Percentiles rank a stretch among this genome's conserved stretches.
phyloP scores from a whole-genome alignment of 2,329 filamentous ascomycete genomes.

The Ophiostoma montium region DNA sequence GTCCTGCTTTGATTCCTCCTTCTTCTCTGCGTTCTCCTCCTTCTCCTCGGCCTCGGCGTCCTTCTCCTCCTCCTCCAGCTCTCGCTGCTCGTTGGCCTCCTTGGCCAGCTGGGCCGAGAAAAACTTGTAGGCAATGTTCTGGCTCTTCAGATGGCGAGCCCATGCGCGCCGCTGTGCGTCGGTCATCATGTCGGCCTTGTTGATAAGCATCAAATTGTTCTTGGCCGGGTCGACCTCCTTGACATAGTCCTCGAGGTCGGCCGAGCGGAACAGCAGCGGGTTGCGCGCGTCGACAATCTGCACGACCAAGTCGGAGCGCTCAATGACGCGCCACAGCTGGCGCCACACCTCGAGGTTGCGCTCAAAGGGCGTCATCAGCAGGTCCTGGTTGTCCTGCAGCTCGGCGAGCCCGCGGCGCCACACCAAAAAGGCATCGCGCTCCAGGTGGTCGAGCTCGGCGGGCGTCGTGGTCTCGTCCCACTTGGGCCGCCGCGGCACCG shows the following conservation, averaged over 20 bases:
- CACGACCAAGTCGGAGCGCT: constrained; percentile 86
- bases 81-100: constrained; percentile 66
- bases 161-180: constrained; percentile 65
- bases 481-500: constrained; percentile 74
- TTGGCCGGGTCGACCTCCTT: constrained; percentile 76
- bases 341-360: constrained; percentile 96
- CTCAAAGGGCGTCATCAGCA: constrained; percentile 96
- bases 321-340: constrained; percentile 95
- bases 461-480: constrained; percentile 83
- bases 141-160: constrained; percentile 72
- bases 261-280: constrained; percentile 83
- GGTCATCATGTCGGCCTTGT: constrained; percentile 99
- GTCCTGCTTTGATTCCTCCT: constrained; percentile 25
- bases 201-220: constrained; percentile 83
- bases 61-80: constrained; percentile 34
- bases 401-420: constrained; percentile 89
- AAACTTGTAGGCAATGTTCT: constrained; percentile 81
- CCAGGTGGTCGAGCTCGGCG: constrained; percentile 61
- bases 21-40: constrained; percentile 21
- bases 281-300: constrained; percentile 98
- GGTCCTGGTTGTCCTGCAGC: constrained; percentile 81
- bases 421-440: constrained; percentile 67
- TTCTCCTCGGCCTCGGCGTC: constrained; percentile 18
- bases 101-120: constrained; percentile 91
- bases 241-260: constrained; percentile 86